These are phyloP conservation scores for Dactylorhiza incarnata DNA, from an alignment of 106 monocot species.

Conservation along the genomic window DNA sequence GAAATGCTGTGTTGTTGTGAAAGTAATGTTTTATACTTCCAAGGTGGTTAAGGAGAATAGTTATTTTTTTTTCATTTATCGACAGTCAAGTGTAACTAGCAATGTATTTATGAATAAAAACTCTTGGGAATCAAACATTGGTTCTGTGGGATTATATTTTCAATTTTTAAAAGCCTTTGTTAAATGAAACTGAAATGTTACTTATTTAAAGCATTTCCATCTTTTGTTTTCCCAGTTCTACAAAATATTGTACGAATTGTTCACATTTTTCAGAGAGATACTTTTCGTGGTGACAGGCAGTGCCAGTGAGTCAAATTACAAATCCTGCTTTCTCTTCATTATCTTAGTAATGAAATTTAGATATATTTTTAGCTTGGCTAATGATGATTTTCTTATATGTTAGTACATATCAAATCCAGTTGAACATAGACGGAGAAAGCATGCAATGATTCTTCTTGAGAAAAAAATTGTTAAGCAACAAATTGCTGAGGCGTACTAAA, in stretches of 20 bases:
- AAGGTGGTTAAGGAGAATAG: too few relatives aligned
- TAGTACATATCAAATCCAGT: conserved; percentile 69
- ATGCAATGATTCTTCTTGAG: conserved; percentile 66
- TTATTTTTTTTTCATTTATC: too few relatives aligned
- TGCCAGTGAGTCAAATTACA: conserved; percentile 35
- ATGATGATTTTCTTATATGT: background rate
- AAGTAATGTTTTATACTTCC: background rate
- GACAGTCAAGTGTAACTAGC: too few relatives aligned
- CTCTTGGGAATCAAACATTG: too few relatives aligned
- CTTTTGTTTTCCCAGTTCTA: conserved; percentile 25
- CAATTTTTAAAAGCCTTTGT: background rate
- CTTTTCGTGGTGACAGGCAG: conserved; percentile 95
- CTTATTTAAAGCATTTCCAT: background rate
- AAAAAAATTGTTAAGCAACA: conserved; percentile 60
- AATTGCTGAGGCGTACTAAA: conserved; percentile 80
- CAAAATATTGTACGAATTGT: conserved; percentile 40
- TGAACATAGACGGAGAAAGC: conserved; percentile 13
- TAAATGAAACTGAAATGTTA: background rate
- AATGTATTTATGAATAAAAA: too few relatives aligned
- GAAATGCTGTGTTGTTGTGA: background rate
- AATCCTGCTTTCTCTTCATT: background rate
- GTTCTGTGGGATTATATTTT: background rate
- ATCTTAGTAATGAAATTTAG: background rate
- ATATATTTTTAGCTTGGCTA: background rate
- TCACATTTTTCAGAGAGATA: conserved; percentile 52